Evolutionary conservation across 805 yeast genomes (phyloP), one percentile per base, ranked within the genome.

Genomic region (Saccharomycopsis fodiens): DNA sequence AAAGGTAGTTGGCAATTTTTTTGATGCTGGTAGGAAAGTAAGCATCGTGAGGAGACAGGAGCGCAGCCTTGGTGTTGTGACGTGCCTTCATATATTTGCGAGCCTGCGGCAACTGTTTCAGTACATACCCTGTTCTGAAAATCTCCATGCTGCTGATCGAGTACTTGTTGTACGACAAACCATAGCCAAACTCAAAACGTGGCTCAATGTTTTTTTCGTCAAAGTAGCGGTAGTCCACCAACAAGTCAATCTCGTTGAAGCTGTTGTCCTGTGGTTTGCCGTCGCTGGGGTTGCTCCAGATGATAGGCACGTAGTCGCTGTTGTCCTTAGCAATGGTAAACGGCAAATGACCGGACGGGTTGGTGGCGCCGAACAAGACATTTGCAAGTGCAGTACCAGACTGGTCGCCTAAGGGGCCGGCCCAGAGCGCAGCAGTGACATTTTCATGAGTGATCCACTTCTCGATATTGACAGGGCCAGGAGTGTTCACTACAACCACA

Each of bases 331-430:
- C 82, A 52, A 78, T 68, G 3, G 85, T 77, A 55, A 78, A 78
- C 2, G 85, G 83, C 29, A 79, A 63, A 48, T 72, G 68, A 3
- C 85, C 85, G 25, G 81, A 74, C 7, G 84, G 83, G 51, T 73
- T 74, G 13, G 64, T 66, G 25, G 73, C 78, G 0, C 85, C 85
- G 58, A 74, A 78, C 15, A 79, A 55, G 0, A 77, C 69, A 35
- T 76, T 79, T 1, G 79, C 74, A 25, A 78, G 59, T 0, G 82
- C 80, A 42, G 69, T 64, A 2, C 83, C 85, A 35, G 69, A 67
- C 54, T 64, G 60, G 42, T 69, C 67, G n/a, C 83, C 83, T 44
- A 76, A 66, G 3, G 82, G 82, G 3, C 78, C 70, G 2, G 78
- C 61, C 53, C 63, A 74, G 10, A 79, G 46, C 2, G 78, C 78